A percentile compares a stretch with the other conserved stretches of the same genome.
Conservation (phyloP, 225 moss, liverwort and hornwort species). For the Neckera pumila region DNA sequence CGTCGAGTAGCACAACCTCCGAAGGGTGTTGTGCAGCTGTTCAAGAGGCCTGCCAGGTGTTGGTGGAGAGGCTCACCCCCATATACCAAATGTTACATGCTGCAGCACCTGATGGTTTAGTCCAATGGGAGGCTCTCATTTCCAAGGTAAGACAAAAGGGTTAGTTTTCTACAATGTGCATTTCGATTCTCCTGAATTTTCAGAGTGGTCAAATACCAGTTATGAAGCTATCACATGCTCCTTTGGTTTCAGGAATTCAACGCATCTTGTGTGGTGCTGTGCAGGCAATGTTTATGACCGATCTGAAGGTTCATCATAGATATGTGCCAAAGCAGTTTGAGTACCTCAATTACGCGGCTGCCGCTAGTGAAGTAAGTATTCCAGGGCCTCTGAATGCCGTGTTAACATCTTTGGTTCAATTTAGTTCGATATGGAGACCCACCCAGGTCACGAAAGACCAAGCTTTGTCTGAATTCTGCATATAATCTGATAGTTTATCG, state of each 20-base stretch:
- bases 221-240: not conserved
- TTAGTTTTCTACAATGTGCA: not conserved
- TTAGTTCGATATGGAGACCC: not conserved
- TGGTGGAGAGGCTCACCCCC: slow-evolving; percentile 59
- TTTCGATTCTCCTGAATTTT: not conserved
- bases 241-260: not conserved
- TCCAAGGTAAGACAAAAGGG: not conserved
- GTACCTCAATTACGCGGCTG: slow-evolving; percentile 33
- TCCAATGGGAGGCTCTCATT: slow-evolving; percentile 21
- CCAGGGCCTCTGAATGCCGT: not conserved
- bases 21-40: slow-evolving; percentile 64
- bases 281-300: slow-evolving; percentile 2
- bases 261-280: not conserved
- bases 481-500: not conserved
- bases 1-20: slow-evolving; percentile 50
- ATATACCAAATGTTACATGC: slow-evolving; percentile 6
- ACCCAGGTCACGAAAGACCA: not conserved
- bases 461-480: not conserved
- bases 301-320: slow-evolving; percentile 23
- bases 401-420: not conserved
- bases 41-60: slow-evolving; percentile 32
- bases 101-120: not conserved
- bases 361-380: slow-evolving; percentile 36
- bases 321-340: not conserved
- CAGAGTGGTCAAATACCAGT: not conserved